Conservation (phyloP, 805 yeast genomes). For the Wickerhamiella kurtzmanii region DNA sequence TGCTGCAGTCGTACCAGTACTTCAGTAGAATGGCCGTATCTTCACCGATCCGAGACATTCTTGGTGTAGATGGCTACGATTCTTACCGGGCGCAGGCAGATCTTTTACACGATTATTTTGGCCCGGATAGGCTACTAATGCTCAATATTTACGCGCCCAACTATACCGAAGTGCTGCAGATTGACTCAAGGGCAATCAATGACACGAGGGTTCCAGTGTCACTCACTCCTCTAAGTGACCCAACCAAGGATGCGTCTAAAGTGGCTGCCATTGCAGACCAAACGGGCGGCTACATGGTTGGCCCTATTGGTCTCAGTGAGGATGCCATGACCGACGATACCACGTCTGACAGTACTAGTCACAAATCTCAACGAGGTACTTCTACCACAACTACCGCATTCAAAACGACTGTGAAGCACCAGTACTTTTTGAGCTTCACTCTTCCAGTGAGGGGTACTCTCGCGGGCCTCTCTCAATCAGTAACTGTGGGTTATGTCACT, state of each 20-base stretch:
- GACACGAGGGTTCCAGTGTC: conserved; percentile 5
- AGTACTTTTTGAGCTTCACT: conserved; percentile 11
- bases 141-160: conserved; percentile 11
- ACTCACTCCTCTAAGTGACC: conserved; percentile 6
- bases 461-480: not conserved
- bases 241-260: not conserved
- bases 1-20: conserved; percentile 8
- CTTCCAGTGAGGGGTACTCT: conserved; percentile 5
- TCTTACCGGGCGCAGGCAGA: conserved; percentile 3
- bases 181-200: conserved; percentile 5
- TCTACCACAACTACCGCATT: conserved; percentile 10
- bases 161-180: conserved; percentile 12
- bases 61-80: conserved; percentile 2
- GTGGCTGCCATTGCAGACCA: not conserved
- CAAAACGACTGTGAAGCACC: conserved; percentile 2
- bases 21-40: conserved; percentile 11
- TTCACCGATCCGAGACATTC: conserved; percentile 10
- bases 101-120: conserved; percentile 13
- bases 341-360: not conserved
- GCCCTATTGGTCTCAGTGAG: not conserved
- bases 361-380: not conserved
- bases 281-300: not conserved
- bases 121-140: conserved; percentile 12
- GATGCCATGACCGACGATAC: not conserved
- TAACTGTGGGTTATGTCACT: conserved; percentile 15